Evolutionary conservation across 768 basidiomycete species (phyloP).

Genomic region (Pleurotus citrinopileatus): DNA sequence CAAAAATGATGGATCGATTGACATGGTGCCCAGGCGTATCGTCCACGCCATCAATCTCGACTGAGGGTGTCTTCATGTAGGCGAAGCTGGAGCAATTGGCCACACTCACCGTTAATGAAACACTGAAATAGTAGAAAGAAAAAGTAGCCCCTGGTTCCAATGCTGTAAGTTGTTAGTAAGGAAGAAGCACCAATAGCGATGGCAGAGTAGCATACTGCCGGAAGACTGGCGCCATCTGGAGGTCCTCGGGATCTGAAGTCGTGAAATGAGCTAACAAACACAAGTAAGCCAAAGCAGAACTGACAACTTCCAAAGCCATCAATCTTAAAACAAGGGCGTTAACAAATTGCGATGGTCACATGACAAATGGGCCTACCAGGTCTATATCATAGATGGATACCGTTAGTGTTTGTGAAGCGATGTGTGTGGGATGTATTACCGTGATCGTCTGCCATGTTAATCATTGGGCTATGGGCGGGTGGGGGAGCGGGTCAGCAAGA

Average conservation of each 20-base stretch:
- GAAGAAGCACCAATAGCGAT: neutral
- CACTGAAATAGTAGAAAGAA: conserved; percentile 95
- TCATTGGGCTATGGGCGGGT: conserved; percentile 74
- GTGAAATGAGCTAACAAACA: conserved; percentile 8
- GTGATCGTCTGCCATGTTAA: conserved; percentile 90
- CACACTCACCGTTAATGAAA: conserved; percentile 68
- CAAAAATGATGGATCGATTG: conserved; percentile 72
- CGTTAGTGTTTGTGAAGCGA: neutral
- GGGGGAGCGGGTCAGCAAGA: too few relatives aligned
- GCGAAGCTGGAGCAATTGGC: conserved; percentile 15
- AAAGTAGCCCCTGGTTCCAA: conserved; percentile 86
- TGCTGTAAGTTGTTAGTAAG: conserved; percentile 35
- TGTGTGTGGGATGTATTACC: conserved; percentile 40
- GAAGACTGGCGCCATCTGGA: conserved; percentile 74
- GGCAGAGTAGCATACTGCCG: conserved; percentile 41
- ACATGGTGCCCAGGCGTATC: conserved; percentile 60
- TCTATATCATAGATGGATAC: conserved; percentile 11
- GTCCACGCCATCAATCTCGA: conserved; percentile 71
- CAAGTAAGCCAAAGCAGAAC: conserved; percentile 20
- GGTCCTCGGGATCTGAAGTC: conserved; percentile 71
- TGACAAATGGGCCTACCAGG: conserved; percentile 21
- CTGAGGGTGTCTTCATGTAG: conserved; percentile 28
- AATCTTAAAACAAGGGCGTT: conserved; percentile 41
- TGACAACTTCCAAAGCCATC: conserved; percentile 84
- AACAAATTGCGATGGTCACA: neutral